Evolutionary conservation across 768 basidiomycete genomes (phyloP), one percentile per base, ranked within the genome.

Genomic region (Termitomyces sp.): DNA sequence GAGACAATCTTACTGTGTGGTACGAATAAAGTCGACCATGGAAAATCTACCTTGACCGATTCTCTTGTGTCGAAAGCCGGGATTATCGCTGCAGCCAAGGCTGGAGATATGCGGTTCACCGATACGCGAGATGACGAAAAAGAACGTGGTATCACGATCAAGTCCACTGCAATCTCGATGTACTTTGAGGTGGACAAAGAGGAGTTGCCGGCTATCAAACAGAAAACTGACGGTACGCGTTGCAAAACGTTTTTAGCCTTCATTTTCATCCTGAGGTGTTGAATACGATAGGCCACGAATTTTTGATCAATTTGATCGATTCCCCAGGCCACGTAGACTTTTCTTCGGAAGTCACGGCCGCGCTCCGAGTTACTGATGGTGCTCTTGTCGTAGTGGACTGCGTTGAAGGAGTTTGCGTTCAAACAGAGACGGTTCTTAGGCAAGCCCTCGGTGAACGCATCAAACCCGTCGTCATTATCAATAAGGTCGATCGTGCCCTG

Each of bases 281-380:
- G 35, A 57, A 47, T 54, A n/a, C 30, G 27, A 55, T 58, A 87
- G 94, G 94, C 62, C 81, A 85, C 70, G 93, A 98, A 73, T 99
- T 99, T 84, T 84, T 99, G 83, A 98, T 99, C 82, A 99, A 99
- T 57, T 25, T 64, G 56, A 64, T 64, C 49, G 97, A 99, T 73
- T 98, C 95, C 8, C 97, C 97, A 53, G 97, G 97, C 67, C 97
- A 99, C 85, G 97, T 99, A 74, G 97, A 99, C 74, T 99, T 99
- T 82, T 99, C 97, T 34, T 98, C 97, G 52, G 97, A 99, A 76
- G 97, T 99, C 67, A 99, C 97, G 2, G 97, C 97, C 60, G 97
- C 97, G 63, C 93, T 99, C 70, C 97, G 97, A 79, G 97, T 99
- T 68, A 99, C 97, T 61, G 97, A 99, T 63, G 97, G 96, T 80